These are phyloP conservation scores for Phytophthora macrochlamydospora DNA, from an alignment of 352 stramenopile genomes.

Conservation along the genomic window DNA sequence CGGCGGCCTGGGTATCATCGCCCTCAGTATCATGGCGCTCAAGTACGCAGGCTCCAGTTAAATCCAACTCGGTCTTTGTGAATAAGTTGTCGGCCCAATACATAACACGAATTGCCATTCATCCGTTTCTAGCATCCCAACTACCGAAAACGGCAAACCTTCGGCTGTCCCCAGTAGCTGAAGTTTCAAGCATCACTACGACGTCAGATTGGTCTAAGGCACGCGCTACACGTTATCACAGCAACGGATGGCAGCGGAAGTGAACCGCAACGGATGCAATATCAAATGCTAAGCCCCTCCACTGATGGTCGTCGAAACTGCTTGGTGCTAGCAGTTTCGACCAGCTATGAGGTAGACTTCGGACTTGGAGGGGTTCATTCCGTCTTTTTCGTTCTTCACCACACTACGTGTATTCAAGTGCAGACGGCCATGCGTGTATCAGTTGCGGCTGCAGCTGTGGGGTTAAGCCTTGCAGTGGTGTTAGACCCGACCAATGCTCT, in stretches of 20 bases:
- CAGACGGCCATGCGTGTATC: too few species aligned
- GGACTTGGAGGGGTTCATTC: neutral
- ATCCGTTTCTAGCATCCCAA: too few species aligned
- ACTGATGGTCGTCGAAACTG: too few species aligned
- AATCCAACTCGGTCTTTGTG: neutral
- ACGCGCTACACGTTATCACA: neutral
- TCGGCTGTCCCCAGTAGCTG: too few species aligned
- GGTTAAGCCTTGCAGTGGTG: neutral
- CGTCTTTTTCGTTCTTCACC: neutral
- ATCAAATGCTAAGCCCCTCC: too few species aligned
- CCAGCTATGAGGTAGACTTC: neutral
- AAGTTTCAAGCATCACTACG: neutral
- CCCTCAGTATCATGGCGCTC: constrained; percentile 89
- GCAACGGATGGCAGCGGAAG: too few species aligned
- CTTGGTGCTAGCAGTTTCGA: neutral
- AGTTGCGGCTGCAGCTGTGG: too few species aligned
- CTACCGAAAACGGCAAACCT: too few species aligned
- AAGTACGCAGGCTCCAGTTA: constrained; percentile 69
- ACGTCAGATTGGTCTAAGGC: neutral
- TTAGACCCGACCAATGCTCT: neutral
- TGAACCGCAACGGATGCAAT: too few species aligned
- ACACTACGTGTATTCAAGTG: neutral
- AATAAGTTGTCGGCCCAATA: neutral
- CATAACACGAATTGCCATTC: neutral
- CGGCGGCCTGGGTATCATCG: constrained; percentile 89